These are phyloP conservation scores for Pseudogymnoascus sp. DNA, from an alignment of 2,329 filamentous ascomycete species.

Conservation along the genomic window DNA sequence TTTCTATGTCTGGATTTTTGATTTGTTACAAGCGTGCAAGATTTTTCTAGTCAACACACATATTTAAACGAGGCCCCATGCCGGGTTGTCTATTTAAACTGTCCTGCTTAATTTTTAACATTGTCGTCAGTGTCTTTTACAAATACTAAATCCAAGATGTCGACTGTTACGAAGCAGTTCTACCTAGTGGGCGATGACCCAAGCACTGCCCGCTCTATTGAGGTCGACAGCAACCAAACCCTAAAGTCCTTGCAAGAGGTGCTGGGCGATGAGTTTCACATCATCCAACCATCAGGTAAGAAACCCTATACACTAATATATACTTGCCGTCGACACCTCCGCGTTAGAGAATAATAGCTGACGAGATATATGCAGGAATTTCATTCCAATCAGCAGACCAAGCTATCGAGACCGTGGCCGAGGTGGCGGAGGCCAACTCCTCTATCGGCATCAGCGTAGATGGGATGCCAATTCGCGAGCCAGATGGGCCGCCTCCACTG, in stretches of 20 bases:
- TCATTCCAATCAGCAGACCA: conserved; percentile 17
- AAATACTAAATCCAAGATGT: neutral
- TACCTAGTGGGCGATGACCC: conserved; percentile 13
- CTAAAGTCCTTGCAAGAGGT: conserved; percentile 15
- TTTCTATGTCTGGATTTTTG: neutral
- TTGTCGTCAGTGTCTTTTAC: neutral
- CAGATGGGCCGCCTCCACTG: conserved; percentile 27
- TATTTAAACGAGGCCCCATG: neutral
- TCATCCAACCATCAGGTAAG: conserved; percentile 16
- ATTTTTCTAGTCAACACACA: neutral
- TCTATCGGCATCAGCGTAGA: conserved; percentile 18
- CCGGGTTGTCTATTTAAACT: neutral
- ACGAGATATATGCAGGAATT: conserved; percentile 12
- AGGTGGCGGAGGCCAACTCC: conserved; percentile 12
- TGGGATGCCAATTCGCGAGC: conserved; percentile 15
- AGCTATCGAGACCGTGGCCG: conserved; percentile 15
- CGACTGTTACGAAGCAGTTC: conserved; percentile 11
- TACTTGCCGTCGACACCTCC: neutral
- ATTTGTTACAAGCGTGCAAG: conserved; percentile 6
- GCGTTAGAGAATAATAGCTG: neutral
- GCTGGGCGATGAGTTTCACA: conserved; percentile 14
- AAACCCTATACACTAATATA: neutral
- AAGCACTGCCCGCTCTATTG: conserved; percentile 10
- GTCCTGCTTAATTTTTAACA: neutral
- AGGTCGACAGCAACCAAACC: conserved; percentile 14